These are phyloP conservation scores for Sporothrix euskadiensis DNA, from an alignment of 2,329 filamentous ascomycete genomes.

Conservation along the genomic window DNA sequence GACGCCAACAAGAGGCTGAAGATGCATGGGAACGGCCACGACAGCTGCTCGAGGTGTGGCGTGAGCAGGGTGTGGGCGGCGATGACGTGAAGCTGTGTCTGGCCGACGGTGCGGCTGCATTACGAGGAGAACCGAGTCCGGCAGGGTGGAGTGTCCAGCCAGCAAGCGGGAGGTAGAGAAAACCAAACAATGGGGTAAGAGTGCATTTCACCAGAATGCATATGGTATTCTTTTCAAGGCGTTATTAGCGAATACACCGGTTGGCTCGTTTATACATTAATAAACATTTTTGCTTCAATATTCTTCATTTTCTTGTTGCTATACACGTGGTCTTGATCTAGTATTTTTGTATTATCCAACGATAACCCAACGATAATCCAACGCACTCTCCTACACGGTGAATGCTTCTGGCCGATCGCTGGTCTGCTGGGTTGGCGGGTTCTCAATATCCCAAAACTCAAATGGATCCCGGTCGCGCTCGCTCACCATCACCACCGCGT, in stretches of 20 bases:
- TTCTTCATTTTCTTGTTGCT: background rate
- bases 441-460: conserved; percentile 63
- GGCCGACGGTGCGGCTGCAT: conserved; percentile 55
- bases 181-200: too few relatives aligned
- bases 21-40: conserved; percentile 58
- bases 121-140: conserved; percentile 37
- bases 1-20: conserved; percentile 61
- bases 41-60: conserved; percentile 55
- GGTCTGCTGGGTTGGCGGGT: background rate
- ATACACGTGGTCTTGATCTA: too few relatives aligned
- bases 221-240: background rate
- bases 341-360: too few relatives aligned
- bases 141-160: conserved; percentile 1
- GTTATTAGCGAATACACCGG: background rate
- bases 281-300: background rate
- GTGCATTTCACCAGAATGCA: background rate
- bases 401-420: conserved; percentile 6
- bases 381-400: background rate
- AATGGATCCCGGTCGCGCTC: conserved; percentile 84
- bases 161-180: background rate
- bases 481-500: conserved; percentile 71
- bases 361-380: background rate
- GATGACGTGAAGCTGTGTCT: conserved; percentile 56
- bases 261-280: background rate
- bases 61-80: conserved; percentile 56